These are phyloP conservation scores for Amyloporia xantha DNA, from an alignment of 768 basidiomycete genomes.

Conservation along the genomic window DNA sequence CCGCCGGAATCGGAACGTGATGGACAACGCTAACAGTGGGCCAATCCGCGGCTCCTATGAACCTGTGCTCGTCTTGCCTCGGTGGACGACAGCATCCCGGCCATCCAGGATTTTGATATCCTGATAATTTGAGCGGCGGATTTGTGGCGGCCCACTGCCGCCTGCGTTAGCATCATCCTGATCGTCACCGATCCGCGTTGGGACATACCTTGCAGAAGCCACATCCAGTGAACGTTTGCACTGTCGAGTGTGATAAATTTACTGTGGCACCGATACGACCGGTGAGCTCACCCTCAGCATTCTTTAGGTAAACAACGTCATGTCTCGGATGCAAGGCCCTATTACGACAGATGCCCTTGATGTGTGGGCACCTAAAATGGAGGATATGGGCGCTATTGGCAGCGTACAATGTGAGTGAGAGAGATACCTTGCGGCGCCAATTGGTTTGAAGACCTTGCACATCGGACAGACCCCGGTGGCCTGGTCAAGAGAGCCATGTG, in stretches of 20 bases:
- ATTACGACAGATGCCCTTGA: conserved; percentile 70
- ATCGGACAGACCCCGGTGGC: conserved; percentile 67
- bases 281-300: conserved; percentile 66
- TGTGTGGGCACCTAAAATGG: conserved; percentile 63
- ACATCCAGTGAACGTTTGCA: conserved; percentile 79
- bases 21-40: conserved; percentile 71
- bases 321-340: conserved; percentile 65
- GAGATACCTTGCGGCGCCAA: conserved; percentile 27
- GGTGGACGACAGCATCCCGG: conserved; percentile 88
- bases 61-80: conserved; percentile 45
- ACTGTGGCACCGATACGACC: conserved; percentile 12
- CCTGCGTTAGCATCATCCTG: conserved; percentile 18
- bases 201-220: conserved; percentile 80
- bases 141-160: conserved; percentile 65
- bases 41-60: conserved; percentile 74
- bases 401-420: conserved; percentile 8
- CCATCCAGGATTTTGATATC: conserved; percentile 72
- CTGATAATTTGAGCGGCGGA: conserved; percentile 46
- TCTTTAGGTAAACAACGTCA: conserved; percentile 75
- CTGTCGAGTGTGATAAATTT: conserved; percentile 28
- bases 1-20: conserved; percentile 63
- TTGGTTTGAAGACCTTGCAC: conserved; percentile 77
- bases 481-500: conserved; percentile 62
- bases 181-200: conserved; percentile 9
- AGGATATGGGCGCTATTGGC: conserved; percentile 20